Base-by-base conservation (phyloP, 495 filamentous ascomycete genomes). In the Hypoxylon perforatum region DNA sequence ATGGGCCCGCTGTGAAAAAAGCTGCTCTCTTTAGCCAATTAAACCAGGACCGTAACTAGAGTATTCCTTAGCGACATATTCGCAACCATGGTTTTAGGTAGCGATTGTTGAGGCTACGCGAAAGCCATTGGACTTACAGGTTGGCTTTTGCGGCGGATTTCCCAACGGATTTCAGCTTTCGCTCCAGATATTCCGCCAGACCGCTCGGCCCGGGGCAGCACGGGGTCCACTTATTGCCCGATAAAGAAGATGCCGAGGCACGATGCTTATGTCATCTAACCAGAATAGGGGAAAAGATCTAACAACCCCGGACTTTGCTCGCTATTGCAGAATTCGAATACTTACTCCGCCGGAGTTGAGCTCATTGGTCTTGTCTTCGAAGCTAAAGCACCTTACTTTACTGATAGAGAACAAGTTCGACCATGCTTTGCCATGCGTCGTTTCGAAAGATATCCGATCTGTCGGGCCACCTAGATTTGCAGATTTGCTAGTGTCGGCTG, bases 151-250 rank as follows among this genome's bases (percentile, higher is more conserved):
- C 52, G 45, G 28, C 51, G 45, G 46, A 61, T 57, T 28, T 59
- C 64, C 60, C 64, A 67, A 67, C 64, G 52, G 17, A 61, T 62
- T 67, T 61, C 22, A n/a, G 21, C 18, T 59, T 33, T 0, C 33
- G 35, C 17, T 57, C 50, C 47, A 47, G n/a, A 33, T 38, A 45
- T 39, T n/a, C 49, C 51, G 63, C 44, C 22, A 49, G 39, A 33
- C 55, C 55, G 41, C 56, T 65, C 25, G 25, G 48, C 9, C 15
- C 22, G 4, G 51, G 21, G 33, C 35, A 28, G 3, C 14, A n/a
- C 35, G 35, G 15, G 17, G 23, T 7, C 61, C 61, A 44, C 41
- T 49, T 46, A n/a, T 61, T 57, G 4, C 64, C 39, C 0, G 1
- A 53, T 38, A 41, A 14, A 46, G 54, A 54, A 53, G 54, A 42